Evolutionary conservation across 208 protist species (phyloP), one percentile per base, ranked within the genome.

Genomic region (Tritrichomonas foetus): DNA sequence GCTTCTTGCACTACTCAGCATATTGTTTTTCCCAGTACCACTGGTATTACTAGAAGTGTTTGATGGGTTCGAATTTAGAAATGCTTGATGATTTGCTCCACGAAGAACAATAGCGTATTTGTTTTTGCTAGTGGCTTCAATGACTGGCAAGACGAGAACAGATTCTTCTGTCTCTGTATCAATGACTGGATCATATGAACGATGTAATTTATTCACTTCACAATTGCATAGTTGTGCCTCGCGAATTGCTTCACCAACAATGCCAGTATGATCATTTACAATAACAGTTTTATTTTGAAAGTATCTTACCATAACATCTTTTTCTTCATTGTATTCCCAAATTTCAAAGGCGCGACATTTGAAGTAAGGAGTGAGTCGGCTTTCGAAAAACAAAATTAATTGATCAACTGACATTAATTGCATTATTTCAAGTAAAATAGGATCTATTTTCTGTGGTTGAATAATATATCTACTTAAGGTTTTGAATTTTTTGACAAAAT

Each of bases 401-500:
- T 82, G 74, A 22, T 82, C 74, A 1, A 82, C 8, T 82, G 47
- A 33, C 74, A 82, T 82, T n/a, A 82, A 14, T 50, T 82, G 74
- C 5, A 78, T 78, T 27, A 78, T 36, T 14, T 78, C 69, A 9
- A 47, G n/a, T 39, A 47, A 47, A 36, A 44, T 3, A 16, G 39
- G 33, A 20, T 36, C 69, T 47, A 16, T 36, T 47, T 30, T 9
- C 47, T 78, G 33, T 47, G 69, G 36, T 22, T 78, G 25, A 8
- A 47, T 5, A 1, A 78, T 47, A 27, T 36, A 78, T 47, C n/a
- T 36, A 47, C 69, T 78, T 30, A 47, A 78, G 13, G 47, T 36
- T 78, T 78, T 78, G 33, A 78, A 36, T 78, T 78, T 78, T 78
- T 78, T 27, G 36, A n/a, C 47, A 22, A 78, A 78, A 78, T 78